Conservation (phyloP, 2,329 filamentous ascomycete species). For the Aspergillus sp. region DNA sequence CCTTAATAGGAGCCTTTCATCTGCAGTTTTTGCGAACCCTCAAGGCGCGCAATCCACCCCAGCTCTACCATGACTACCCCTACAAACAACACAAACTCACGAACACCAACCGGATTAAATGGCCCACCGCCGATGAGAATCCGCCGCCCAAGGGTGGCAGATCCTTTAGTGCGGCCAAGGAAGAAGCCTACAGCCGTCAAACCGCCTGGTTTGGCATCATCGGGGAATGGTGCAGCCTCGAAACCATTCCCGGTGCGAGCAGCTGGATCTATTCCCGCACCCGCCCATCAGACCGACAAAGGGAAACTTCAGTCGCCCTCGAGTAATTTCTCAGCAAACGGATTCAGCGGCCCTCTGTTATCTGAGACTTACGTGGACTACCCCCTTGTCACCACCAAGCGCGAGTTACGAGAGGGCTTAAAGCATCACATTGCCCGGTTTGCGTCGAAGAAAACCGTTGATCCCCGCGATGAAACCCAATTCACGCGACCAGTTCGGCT, state of each 20-base stretch:
- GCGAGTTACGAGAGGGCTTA: slow-evolving; percentile 72
- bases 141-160: slow-evolving; percentile 53
- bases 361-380: slow-evolving; percentile 52
- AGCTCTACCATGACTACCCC: slow-evolving; percentile 35
- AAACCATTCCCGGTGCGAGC: slow-evolving; percentile 28
- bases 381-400: slow-evolving; percentile 80
- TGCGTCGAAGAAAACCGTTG: slow-evolving; percentile 60
- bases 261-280: slow-evolving; percentile 14
- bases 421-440: slow-evolving; percentile 88
- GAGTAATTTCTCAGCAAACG: slow-evolving; percentile 38
- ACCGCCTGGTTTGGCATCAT: slow-evolving; percentile 20
- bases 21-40: too few relatives aligned
- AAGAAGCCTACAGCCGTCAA: slow-evolving; percentile 37
- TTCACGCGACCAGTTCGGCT: slow-evolving; percentile 87
- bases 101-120: slow-evolving; percentile 48
- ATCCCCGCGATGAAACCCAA: slow-evolving; percentile 72
- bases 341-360: slow-evolving; percentile 43
- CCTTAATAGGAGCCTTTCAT: too few relatives aligned
- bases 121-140: slow-evolving; percentile 45
- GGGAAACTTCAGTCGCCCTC: slow-evolving; percentile 19
- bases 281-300: slow-evolving; percentile 21
- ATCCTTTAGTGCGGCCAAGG: slow-evolving; percentile 66
- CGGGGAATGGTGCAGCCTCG: slow-evolving; percentile 23
- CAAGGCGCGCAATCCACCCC: neutral
- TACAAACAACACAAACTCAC: slow-evolving; percentile 47